Evolutionary conservation across 2,329 filamentous ascomycete species (phyloP), one percentile per base, ranked within the genome.

Genomic region (Aspergillus fumigatus): DNA sequence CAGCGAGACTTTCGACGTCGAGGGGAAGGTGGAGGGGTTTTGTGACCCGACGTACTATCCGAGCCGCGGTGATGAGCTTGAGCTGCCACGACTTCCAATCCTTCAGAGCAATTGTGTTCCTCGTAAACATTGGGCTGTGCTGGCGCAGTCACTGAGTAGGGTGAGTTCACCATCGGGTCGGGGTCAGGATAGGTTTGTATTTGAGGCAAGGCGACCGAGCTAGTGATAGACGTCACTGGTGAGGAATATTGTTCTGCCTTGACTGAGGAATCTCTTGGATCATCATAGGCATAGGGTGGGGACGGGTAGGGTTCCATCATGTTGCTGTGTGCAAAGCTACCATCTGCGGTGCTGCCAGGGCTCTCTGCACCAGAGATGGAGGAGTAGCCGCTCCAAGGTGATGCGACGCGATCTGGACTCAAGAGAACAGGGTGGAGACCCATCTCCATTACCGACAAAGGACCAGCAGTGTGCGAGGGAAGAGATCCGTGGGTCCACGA

Each of bases 331-430:
- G 23, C 43, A 47, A 58, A 14, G 53, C 61, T 63, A 26, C 58
- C 58, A 9, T 52, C 54, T 45, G 51, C 55, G 45, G 53, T 63
- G 52, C 65, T 66, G 17, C 54, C 61, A 11, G 64, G 62, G 29
- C 65, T 69, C 45, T 69, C 68, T 14, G 63, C 57, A 14, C 62
- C 67, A 4, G 69, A 62, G 6, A 59, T 59, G 2, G 62, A 64
- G 7, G 65, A 64, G 14, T 66, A 50, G 8, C 58, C 61, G 50
- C 62, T 57, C 63, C 63, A 67, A 4, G 61, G 51, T 6, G 62
- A 59, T 10, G 56, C 29, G 45, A 65, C 48, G 6, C 53, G 49
- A 21, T 50, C 17, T 35, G 21, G 11, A 5, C 11, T 3, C 4
- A 14, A 11, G 11, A 25, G 19, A 25, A 23, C 43, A 3, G 23